Base-by-base conservation (phyloP, 306 rosid species). In the Lathyrus tuberosus region DNA sequence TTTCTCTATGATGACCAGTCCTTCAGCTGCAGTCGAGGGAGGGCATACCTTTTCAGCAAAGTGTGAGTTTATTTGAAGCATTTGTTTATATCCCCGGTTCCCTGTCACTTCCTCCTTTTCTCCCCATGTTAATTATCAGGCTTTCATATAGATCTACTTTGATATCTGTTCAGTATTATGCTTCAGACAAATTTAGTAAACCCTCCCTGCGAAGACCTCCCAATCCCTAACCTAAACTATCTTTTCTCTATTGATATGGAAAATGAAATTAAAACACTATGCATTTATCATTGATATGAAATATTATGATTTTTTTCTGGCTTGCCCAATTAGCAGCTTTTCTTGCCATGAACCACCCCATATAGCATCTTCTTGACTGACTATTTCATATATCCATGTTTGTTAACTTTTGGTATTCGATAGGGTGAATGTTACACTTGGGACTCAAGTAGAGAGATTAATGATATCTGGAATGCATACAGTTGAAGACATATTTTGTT, bases 401-500 rank as follows among this genome's bases (percentile, higher is more conserved):
- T 64, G 54, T 69, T 68, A 35, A 47, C 68, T 56, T 77, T 76
- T 81, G 70, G 70, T 20, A 56, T 71, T 40, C 46, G 69, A 51
- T 48, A 93, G 98, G 84, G 96, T 88, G 68, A 93, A 90, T 78
- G 18, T 93, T 43, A 81, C 84, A 0, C 72, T 81, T 40, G 98
- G 98, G 61, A 79, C 82, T 62, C 81, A 78, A 65, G 88, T 80
- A 75, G 96, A 88, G 61, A 82, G 93, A 74, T 8, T 63, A 56
- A 90, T 93, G 98, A n/a, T 84, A 47, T 88, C 96, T 61, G 96
- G 96, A 59, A 31, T 81, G 82, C 96, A 92, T 74, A 92, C 93
- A 0, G 98, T 90, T 65, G 90, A 90, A 86, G 98, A 93, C 76
- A 81, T 86, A 65, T 85, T 83, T 76, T 90, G 96, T 76, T 88